A percentile compares a stretch with the other conserved stretches of the same genome.
These are phyloP conservation scores for Suillus placidus DNA, from an alignment of 768 basidiomycete genomes.

Conservation along the genomic window DNA sequence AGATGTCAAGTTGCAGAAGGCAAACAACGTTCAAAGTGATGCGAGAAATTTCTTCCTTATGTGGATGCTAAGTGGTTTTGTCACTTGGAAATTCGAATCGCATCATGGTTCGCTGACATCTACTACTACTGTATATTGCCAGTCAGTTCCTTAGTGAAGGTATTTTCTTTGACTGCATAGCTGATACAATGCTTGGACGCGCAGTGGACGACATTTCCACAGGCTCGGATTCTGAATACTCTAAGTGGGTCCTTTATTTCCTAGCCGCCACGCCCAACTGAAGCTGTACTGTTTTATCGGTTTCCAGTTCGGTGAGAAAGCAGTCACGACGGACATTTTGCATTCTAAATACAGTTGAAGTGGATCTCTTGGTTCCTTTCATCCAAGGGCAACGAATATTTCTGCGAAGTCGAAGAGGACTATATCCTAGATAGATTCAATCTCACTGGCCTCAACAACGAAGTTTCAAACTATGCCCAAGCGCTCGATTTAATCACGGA, in stretches of 20 bases:
- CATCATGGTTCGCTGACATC: slow-evolving; percentile 3
- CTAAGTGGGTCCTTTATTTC: slow-evolving; percentile 63
- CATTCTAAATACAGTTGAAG: slow-evolving; percentile 42
- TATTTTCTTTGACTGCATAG: slow-evolving; percentile 18
- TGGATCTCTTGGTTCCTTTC: slow-evolving; percentile 99
- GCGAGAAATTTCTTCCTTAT: slow-evolving; percentile 22
- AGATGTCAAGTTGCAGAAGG: neutral
- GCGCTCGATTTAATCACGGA: slow-evolving; percentile 97
- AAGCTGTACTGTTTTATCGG: slow-evolving; percentile 1
- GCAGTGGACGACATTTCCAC: slow-evolving; percentile 87
- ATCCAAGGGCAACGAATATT: slow-evolving; percentile 99
- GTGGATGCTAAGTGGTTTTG: neutral
- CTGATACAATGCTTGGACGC: slow-evolving; percentile 39
- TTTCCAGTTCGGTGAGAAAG: slow-evolving; percentile 31
- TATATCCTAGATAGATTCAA: slow-evolving; percentile 99
- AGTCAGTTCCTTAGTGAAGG: slow-evolving; percentile 25
- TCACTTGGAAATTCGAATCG: slow-evolving; percentile 16
- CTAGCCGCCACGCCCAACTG: slow-evolving; percentile 4
- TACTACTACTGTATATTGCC: slow-evolving; percentile 17
- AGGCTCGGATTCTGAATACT: slow-evolving; percentile 94
- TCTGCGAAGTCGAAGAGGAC: slow-evolving; percentile 99
- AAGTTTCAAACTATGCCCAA: slow-evolving; percentile 92
- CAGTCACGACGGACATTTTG: slow-evolving; percentile 18
- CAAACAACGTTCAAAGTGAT: slow-evolving; percentile 1
- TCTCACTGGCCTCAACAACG: slow-evolving; percentile 94